Evolutionary conservation across 768 basidiomycete species (phyloP), one percentile per base, ranked within the genome.

Genomic region (Hygrocybe punicea): DNA sequence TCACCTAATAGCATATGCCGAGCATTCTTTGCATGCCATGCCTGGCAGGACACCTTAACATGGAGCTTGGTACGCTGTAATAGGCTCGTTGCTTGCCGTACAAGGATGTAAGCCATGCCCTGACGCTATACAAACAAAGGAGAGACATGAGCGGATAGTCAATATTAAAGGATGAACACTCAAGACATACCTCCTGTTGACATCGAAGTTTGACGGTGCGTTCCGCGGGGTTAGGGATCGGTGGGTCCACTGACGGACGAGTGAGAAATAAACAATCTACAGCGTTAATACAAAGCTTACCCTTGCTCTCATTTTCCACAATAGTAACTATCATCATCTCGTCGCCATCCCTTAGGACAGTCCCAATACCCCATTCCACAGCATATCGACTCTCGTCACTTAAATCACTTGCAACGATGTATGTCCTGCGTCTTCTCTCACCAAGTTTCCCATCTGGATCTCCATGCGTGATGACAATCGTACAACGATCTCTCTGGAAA

Each of bases 351-450:
- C 94, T 76, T 58, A 97, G 75, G 2, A 98, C 96, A 0, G 96
- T 98, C 2, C 95, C 96, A 54, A 98, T 95, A 9, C 91, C 93
- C 97, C 96, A 99, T 70, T 98, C 95, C 6, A 98, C 84, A 1
- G 97, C 97, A 70, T 95, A 99, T 34, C 88, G 79, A 71, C 86
- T 88, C 74, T 99, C 96, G 62, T 97, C 92, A 58, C 90, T 93
- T 64, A 98, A 69, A 80, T 99, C 97, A 66, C 93, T 97, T 5
- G 94, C 90, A 19, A 98, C 87, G 10, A 97, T 78, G 71, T 98
- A 99, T 58, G 82, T 80, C 61, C 83, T 78, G 60, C 82, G 79
- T 67, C 82, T 82, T 6, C 84, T 77, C 17, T 71, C 76, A 44
- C 76, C 76, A 44, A 81, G 74, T 56, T 82, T 82, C 0, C 74